Percentiles rank a stretch among this genome's conserved stretches.
Conservation (phyloP, 495 filamentous ascomycete genomes). For the Margaritispora aquatica region DNA sequence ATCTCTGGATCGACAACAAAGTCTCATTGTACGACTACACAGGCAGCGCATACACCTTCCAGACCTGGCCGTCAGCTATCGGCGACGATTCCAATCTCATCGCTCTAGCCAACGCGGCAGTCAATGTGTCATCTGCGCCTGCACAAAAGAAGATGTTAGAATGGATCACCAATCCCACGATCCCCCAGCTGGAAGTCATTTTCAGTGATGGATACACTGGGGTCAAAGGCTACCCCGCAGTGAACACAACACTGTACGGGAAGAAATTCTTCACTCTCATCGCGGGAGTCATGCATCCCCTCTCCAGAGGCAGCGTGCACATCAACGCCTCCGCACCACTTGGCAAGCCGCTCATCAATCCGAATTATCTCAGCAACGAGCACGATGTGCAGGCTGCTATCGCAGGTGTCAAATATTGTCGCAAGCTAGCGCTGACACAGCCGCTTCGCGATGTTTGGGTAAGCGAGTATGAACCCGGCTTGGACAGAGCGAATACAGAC, state of each 20-base stretch:
- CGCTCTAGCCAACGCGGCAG: constrained; percentile 12
- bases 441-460: constrained; percentile 31
- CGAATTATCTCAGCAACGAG: constrained; percentile 45
- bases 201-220: constrained; percentile 28
- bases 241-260: constrained; percentile 20
- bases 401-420: constrained; percentile 34
- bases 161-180: constrained; percentile 12
- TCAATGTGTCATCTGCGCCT: not conserved
- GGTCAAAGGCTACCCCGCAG: constrained; percentile 27
- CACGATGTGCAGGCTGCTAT: constrained; percentile 45
- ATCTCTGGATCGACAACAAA: constrained; percentile 8
- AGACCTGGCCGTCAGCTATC: constrained; percentile 6
- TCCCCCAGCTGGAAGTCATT: constrained; percentile 28
- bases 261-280: constrained; percentile 36
- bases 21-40: constrained; percentile 26
- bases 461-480: constrained; percentile 23
- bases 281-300: constrained; percentile 35
- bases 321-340: constrained; percentile 23
- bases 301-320: constrained; percentile 49
- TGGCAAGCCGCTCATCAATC: constrained; percentile 37
- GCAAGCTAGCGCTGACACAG: constrained; percentile 31
- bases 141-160: constrained; percentile 20
- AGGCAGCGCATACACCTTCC: constrained; percentile 21
- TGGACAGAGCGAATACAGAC: constrained; percentile 21
- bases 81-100: constrained; percentile 5